Evolutionary conservation across 495 filamentous ascomycete genomes (phyloP).

Genomic region (Usnea hakonensis): DNA sequence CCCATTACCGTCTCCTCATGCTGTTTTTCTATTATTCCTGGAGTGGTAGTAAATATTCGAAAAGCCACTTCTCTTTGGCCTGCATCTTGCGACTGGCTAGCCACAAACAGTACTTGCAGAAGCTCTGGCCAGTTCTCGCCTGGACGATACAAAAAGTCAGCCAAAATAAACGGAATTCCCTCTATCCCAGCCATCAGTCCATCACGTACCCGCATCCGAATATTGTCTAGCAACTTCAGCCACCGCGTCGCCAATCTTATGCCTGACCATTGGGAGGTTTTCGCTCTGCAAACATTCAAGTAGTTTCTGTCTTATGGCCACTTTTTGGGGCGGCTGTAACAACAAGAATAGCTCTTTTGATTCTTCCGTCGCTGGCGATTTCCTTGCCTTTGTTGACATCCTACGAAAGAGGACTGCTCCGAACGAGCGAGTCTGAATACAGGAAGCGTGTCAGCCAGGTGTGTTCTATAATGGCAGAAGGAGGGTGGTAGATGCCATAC

Average conservation of each 20-base stretch:
- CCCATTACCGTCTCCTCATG: conserved; percentile 77
- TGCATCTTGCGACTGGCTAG: conserved; percentile 74
- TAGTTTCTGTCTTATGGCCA: conserved; percentile 72
- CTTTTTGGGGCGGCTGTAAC: conserved; percentile 58
- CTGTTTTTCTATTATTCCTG: conserved; percentile 91
- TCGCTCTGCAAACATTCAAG: conserved; percentile 68
- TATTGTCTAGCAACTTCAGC: conserved; percentile 94
- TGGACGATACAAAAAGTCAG: conserved; percentile 30
- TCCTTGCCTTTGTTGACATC: conserved; percentile 80
- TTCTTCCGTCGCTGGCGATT: conserved; percentile 59
- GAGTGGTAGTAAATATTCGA: conserved; percentile 89
- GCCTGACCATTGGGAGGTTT: conserved; percentile 61
- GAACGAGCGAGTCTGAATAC: conserved; percentile 70
- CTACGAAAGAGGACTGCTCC: conserved; percentile 90
- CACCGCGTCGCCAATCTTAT: conserved; percentile 94
- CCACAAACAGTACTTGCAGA: conserved; percentile 71
- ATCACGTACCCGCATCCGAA: conserved; percentile 72
- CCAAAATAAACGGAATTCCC: background rate
- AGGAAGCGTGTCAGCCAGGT: conserved; percentile 5
- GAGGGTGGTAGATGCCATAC: conserved; percentile 25
- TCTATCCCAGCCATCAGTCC: background rate
- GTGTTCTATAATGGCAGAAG: background rate
- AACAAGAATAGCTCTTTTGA: conserved; percentile 77
- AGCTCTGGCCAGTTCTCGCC: conserved; percentile 88
- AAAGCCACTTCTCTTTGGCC: conserved; percentile 84